Conservation (phyloP, 768 basidiomycete genomes). For the Lyophyllum atratum region DNA sequence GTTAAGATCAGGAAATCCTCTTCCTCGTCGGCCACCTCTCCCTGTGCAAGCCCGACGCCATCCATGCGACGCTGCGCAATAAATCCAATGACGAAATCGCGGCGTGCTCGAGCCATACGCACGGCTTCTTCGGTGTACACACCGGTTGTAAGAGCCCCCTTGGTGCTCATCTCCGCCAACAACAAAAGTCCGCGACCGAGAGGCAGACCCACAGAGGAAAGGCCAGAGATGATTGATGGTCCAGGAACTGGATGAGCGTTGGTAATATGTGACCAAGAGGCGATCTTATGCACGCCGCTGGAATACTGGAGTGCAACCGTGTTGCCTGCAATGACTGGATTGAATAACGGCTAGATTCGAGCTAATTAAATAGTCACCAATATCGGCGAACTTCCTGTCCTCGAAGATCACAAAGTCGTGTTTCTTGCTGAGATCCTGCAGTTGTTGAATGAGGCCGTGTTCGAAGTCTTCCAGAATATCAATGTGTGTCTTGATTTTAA, state of each 20-base stretch:
- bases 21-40: slow-evolving; percentile 43
- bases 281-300: slow-evolving; percentile 89
- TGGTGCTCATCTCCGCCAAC: slow-evolving; percentile 95
- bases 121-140: slow-evolving; percentile 84
- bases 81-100: slow-evolving; percentile 94
- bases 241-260: slow-evolving; percentile 97
- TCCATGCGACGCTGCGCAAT: slow-evolving; percentile 91
- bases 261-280: slow-evolving; percentile 94
- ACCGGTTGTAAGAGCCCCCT: slow-evolving; percentile 82
- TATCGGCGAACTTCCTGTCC: slow-evolving; percentile 98
- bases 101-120: slow-evolving; percentile 79
- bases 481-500: slow-evolving; percentile 79
- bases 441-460: slow-evolving; percentile 60
- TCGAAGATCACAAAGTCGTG: slow-evolving; percentile 97
- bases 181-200: slow-evolving; percentile 85
- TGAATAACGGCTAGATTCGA: slow-evolving; percentile 8
- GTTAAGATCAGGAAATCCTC: slow-evolving; percentile 87
- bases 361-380: slow-evolving; percentile 56
- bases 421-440: slow-evolving; percentile 71
- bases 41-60: slow-evolving; percentile 45
- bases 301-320: slow-evolving; percentile 96
- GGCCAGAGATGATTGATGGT: slow-evolving; percentile 91
- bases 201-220: slow-evolving; percentile 83
- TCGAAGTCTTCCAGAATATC: slow-evolving; percentile 96
- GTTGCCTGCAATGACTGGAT: slow-evolving; percentile 61